Conservation (phyloP, 495 filamentous ascomycete genomes). For the Cladorrhinum samala region DNA sequence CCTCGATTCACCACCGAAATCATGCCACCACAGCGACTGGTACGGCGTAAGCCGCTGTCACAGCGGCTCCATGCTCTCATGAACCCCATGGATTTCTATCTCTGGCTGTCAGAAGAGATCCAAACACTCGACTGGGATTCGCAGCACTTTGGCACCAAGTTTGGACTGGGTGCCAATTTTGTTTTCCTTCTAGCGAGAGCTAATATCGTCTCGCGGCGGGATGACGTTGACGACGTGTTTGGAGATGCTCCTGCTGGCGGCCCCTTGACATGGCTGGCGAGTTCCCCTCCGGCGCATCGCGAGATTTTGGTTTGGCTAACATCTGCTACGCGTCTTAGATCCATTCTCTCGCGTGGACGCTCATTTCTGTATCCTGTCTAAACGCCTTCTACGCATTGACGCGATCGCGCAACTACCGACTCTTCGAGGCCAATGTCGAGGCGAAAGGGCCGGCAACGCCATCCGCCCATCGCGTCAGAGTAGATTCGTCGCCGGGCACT, state of each 20-base stretch:
- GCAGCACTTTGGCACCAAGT: constrained; percentile 62
- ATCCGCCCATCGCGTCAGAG: constrained; percentile 81
- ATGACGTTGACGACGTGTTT: constrained; percentile 73
- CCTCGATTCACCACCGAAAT: constrained; percentile 13
- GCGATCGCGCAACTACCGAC: constrained; percentile 76
- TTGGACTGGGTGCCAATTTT: constrained; percentile 71
- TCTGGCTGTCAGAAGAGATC: constrained; percentile 85
- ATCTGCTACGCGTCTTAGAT: constrained; percentile 41
- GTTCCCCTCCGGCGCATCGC: constrained; percentile 28
- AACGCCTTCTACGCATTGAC: constrained; percentile 83
- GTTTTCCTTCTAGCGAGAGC: constrained; percentile 76
- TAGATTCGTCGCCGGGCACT: constrained; percentile 76
- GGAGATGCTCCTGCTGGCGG: constrained; percentile 56
- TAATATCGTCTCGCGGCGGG: constrained; percentile 50
- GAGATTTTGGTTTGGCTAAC: neutral
- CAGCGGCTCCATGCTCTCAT: constrained; percentile 74
- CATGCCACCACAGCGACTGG: constrained; percentile 51
- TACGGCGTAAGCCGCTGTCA: constrained; percentile 67
- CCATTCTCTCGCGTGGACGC: constrained; percentile 59
- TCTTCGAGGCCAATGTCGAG: constrained; percentile 84
- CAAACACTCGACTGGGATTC: constrained; percentile 87
- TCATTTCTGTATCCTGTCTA: constrained; percentile 55
- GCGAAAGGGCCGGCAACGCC: constrained; percentile 62
- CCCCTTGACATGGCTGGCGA: constrained; percentile 72
- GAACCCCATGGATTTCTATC: constrained; percentile 80